These are phyloP conservation scores for Cercospora sojina DNA, from an alignment of 2,329 filamentous ascomycete species.

Conservation along the genomic window DNA sequence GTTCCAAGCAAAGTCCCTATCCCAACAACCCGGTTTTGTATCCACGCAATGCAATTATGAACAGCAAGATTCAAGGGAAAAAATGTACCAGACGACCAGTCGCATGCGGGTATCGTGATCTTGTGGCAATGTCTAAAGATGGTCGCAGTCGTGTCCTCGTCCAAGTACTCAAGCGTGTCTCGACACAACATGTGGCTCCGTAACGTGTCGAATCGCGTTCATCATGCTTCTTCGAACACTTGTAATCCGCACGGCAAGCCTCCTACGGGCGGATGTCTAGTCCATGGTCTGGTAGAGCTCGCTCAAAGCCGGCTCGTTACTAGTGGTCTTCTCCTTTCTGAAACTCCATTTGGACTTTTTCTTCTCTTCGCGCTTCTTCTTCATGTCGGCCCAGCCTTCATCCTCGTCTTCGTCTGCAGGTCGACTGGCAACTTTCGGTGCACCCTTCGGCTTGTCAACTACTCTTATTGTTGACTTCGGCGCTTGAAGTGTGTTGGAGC, in stretches of 20 bases:
- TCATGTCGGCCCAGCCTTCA: constrained; percentile 38
- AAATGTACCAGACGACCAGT: not conserved
- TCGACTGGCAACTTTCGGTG: constrained; percentile 27
- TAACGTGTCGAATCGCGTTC: not conserved
- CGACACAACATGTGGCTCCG: not conserved
- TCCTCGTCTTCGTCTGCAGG: constrained; percentile 37
- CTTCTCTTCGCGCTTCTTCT: constrained; percentile 39
- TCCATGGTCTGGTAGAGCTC: constrained; percentile 35
- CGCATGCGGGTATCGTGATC: constrained; percentile 1
- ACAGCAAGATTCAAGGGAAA: constrained; percentile 10
- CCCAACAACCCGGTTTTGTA: constrained; percentile 8
- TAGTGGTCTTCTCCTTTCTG: constrained; percentile 29
- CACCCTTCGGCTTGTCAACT: constrained; percentile 41
- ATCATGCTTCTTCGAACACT: not conserved
- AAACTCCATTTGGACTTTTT: constrained; percentile 34
- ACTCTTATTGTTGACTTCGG: constrained; percentile 37
- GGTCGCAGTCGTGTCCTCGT: constrained; percentile 4
- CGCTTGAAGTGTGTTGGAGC: constrained; percentile 21
- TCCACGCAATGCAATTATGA: constrained; percentile 23
- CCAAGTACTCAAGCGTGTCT: not conserved
- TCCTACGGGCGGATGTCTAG: constrained; percentile 19
- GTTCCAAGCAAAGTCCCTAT: not conserved
- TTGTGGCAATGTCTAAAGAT: not conserved
- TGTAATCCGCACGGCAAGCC: not conserved
- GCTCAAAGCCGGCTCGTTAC: constrained; percentile 27